Evolutionary conservation across 2,329 filamentous ascomycete species (phyloP).

Genomic region (Colletotrichum sp.): DNA sequence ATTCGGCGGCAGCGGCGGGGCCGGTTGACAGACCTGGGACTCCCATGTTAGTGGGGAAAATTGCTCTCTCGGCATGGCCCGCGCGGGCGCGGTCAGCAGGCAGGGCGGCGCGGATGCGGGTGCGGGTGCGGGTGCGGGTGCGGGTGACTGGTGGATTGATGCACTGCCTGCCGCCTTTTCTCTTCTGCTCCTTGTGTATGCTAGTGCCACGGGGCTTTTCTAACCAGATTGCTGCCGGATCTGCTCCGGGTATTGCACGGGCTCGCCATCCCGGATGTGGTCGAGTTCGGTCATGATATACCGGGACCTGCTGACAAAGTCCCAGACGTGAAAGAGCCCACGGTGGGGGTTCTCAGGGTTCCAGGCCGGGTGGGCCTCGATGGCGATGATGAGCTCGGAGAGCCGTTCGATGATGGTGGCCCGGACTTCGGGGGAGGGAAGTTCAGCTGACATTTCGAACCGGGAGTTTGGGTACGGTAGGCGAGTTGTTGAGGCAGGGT

Average conservation of each 20-base stretch:
- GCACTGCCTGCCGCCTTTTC: neutral
- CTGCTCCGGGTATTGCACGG: conserved; percentile 37
- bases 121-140: neutral
- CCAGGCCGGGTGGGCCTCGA: conserved; percentile 34
- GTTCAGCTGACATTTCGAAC: conserved; percentile 8
- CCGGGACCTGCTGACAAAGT: conserved; percentile 44
- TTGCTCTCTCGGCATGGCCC: neutral
- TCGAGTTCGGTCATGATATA: conserved; percentile 48
- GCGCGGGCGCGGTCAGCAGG: neutral
- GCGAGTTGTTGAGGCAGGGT: neutral
- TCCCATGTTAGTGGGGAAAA: conserved; percentile 2
- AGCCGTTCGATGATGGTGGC: conserved; percentile 29
- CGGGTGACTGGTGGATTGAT: neutral
- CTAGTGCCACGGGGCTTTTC: neutral
- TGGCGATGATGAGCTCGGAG: conserved; percentile 29
- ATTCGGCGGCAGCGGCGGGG: conserved; percentile 26
- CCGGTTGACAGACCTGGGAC: conserved; percentile 6
- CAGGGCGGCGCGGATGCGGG: neutral
- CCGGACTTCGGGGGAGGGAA: conserved; percentile 29
- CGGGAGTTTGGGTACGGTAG: too few relatives aligned
- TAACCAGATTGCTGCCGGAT: conserved; percentile 34
- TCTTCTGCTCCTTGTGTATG: neutral
- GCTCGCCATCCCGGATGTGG: conserved; percentile 36
- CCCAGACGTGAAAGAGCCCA: conserved; percentile 43
- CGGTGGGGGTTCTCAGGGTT: conserved; percentile 29